Conservation (phyloP, 176 grass and related monocot species). For the Chloris gayana region DNA sequence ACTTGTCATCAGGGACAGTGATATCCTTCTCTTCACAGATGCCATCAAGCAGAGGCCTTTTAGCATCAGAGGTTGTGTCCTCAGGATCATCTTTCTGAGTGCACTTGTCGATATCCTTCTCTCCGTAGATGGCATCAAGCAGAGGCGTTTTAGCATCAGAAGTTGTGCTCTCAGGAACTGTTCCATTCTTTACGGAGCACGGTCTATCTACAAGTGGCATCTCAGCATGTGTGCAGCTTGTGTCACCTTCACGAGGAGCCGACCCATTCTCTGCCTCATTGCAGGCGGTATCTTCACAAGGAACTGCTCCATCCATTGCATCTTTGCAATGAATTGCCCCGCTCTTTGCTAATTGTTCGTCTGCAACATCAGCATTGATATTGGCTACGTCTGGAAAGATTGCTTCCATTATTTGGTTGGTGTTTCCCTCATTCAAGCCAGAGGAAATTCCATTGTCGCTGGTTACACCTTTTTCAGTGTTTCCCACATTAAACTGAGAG, state of each 20-base stretch:
- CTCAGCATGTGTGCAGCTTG: conserved; percentile 23
- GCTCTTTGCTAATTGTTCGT: not conserved
- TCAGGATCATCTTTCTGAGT: conserved; percentile 37
- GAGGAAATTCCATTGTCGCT: not conserved
- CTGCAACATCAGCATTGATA: conserved; percentile 8
- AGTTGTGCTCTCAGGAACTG: not conserved
- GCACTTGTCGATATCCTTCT: conserved; percentile 24
- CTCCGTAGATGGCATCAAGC: conserved; percentile 3
- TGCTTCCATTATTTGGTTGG: not conserved
- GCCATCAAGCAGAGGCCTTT: conserved; percentile 30
- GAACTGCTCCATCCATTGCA: not conserved
- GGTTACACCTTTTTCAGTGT: not conserved
- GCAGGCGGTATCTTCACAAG: not conserved
- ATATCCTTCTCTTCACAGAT: conserved; percentile 2
- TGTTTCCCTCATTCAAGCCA: not conserved
- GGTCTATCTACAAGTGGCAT: not conserved
- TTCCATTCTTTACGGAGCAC: not conserved
- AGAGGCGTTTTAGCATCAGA: conserved; percentile 22
- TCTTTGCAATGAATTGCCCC: not conserved
- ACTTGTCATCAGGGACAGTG: conserved; percentile 22
- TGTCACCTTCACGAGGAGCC: conserved; percentile 30
- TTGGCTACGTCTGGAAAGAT: not conserved
- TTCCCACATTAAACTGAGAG: not conserved
- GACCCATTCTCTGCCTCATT: not conserved
- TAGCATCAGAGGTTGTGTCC: not conserved